Percentiles rank a stretch among this genome's conserved stretches.
Conservation (phyloP, 495 filamentous ascomycete species). For the Trichocladium uniseriatum region DNA sequence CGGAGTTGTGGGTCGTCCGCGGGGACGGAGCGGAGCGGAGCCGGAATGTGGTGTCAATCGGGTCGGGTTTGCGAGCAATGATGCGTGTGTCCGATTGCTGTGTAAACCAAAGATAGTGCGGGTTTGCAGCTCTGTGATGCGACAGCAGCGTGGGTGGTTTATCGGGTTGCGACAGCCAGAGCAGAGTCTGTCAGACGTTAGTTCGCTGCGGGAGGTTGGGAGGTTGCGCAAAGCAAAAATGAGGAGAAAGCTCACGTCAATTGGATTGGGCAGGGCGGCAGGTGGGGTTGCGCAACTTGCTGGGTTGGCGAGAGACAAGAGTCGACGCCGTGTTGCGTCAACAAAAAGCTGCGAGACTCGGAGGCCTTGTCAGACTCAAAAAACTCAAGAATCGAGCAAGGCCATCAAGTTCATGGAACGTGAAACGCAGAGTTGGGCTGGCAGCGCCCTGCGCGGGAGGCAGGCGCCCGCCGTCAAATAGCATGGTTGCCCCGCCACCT, state of each 20-base stretch:
- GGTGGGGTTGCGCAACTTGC: background rate
- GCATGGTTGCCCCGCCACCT: slow-evolving; percentile 36
- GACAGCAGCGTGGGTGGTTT: background rate
- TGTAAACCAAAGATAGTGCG: too few species aligned
- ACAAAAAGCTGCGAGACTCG: background rate
- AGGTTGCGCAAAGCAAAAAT: background rate
- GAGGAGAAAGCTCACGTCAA: background rate
- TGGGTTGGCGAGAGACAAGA: too few species aligned
- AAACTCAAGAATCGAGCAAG: background rate
- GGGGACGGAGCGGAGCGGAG: too few species aligned
- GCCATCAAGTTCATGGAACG: background rate
- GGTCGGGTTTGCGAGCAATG: too few species aligned
- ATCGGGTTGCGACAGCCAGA: background rate
- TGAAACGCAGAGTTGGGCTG: slow-evolving; percentile 1
- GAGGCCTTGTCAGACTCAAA: background rate
- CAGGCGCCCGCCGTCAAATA: slow-evolving; percentile 12
- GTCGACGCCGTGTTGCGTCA: background rate
- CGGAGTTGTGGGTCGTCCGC: too few species aligned
- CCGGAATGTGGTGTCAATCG: too few species aligned
- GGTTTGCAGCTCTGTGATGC: too few species aligned
- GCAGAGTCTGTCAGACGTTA: slow-evolving; percentile 1
- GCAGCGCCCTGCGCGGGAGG: background rate
- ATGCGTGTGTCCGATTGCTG: too few species aligned
- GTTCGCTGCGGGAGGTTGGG: too few species aligned
- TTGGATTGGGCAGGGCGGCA: background rate